These are phyloP conservation scores for Fomitopsis pinicola DNA, from an alignment of 1,284 basidiomycete genomes.

Conservation along the genomic window DNA sequence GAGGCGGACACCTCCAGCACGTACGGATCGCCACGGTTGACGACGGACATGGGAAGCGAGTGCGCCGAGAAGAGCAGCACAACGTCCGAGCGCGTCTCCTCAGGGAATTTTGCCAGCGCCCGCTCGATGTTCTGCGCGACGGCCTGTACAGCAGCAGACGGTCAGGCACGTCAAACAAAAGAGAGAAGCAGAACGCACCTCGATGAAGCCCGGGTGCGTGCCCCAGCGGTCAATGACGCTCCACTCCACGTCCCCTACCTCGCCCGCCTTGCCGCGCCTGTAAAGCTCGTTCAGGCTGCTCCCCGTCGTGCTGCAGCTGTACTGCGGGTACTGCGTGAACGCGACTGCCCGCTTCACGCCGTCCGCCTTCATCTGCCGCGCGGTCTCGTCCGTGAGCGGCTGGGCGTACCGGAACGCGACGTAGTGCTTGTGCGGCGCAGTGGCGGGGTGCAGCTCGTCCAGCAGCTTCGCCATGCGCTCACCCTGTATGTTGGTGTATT, in stretches of 20 bases:
- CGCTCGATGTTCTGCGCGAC: conserved; percentile 87
- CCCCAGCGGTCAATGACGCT: conserved; percentile 99
- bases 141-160: conserved; percentile 46
- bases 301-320: conserved; percentile 97
- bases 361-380: conserved; percentile 84
- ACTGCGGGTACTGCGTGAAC: conserved; percentile 99
- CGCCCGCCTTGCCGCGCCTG: conserved; percentile 52
- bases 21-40: conserved; percentile 98
- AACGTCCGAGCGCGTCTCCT: conserved; percentile 63
- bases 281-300: conserved; percentile 96
- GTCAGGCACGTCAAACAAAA: background rate
- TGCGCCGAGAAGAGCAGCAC: conserved; percentile 97
- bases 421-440: conserved; percentile 95
- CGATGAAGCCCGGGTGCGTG: conserved; percentile 88
- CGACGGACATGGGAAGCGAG: conserved; percentile 95
- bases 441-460: conserved; percentile 89
- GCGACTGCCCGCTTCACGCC: conserved; percentile 92
- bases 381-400: conserved; percentile 84
- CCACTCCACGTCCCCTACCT: conserved; percentile 79
- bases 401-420: conserved; percentile 92
- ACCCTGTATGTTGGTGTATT: conserved; percentile 88
- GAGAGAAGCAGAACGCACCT: conserved; percentile 48
- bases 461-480: conserved; percentile 87
- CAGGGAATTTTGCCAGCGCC: conserved; percentile 80
- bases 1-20: conserved; percentile 94